Conservation (phyloP, 192 early-diverging fungal genomes). For the Rhizophagus clarus region DNA sequence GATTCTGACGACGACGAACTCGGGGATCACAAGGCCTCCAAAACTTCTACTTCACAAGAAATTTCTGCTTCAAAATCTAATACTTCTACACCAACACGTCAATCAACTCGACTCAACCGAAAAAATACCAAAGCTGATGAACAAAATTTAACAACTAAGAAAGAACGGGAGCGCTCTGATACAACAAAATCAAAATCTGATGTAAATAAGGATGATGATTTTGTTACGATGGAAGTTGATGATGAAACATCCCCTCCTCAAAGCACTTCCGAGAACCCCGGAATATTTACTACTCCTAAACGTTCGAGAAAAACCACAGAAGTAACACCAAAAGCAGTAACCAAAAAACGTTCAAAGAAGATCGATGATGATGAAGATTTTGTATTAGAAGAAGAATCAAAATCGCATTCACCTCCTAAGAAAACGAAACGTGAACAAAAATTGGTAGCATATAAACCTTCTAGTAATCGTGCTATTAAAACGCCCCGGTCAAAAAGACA, state of each 20-base stretch:
- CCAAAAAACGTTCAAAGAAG: neutral
- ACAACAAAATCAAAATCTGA: neutral
- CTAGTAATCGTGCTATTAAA: neutral
- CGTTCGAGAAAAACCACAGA: neutral
- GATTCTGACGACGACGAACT: neutral
- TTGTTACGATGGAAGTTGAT: neutral
- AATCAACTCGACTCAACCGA: neutral
- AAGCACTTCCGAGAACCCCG: neutral
- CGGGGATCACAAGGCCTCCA: neutral
- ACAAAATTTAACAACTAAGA: neutral
- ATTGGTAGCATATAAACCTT: neutral
- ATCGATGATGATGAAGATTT: neutral
- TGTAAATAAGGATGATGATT: neutral
- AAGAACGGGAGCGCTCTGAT: neutral
- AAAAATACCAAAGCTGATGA: neutral
- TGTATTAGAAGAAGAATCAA: neutral
- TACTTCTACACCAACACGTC: neutral
- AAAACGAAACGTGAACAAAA: neutral
- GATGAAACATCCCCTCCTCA: neutral
- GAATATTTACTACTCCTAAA: neutral
- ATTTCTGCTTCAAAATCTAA: neutral
- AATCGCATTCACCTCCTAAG: neutral
- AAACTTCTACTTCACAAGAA: neutral
- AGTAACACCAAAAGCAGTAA: neutral
- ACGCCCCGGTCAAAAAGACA: neutral